phyloP scores from a whole-genome alignment of 2,329 filamentous ascomycete genomes.

The Trichothecium roseum region DNA sequence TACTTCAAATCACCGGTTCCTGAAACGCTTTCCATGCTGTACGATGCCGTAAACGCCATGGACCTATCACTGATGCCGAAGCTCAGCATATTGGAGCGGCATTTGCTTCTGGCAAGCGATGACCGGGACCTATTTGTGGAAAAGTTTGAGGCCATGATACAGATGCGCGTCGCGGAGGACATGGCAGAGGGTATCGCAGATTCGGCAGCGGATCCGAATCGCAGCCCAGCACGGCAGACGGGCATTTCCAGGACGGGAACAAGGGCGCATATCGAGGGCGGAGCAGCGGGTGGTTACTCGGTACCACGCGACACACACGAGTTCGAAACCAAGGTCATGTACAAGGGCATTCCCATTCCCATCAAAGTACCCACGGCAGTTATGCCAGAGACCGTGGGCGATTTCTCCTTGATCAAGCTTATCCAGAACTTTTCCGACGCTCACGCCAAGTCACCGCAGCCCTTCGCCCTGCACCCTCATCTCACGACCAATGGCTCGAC shows the following conservation, averaged over 20 bases:
- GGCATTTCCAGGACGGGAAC: slow-evolving; percentile 51
- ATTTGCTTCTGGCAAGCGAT: slow-evolving; percentile 80
- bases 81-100: slow-evolving; percentile 71
- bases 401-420: slow-evolving; percentile 94
- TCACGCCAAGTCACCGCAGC: slow-evolving; percentile 72
- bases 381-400: slow-evolving; percentile 90
- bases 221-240: slow-evolving; percentile 34
- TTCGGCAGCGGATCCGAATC: slow-evolving; percentile 27
- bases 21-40: slow-evolving; percentile 80
- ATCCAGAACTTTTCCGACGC: slow-evolving; percentile 86
- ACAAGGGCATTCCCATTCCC: slow-evolving; percentile 92
- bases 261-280: slow-evolving; percentile 50
- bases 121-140: slow-evolving; percentile 95
- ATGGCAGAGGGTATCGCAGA: slow-evolving; percentile 31
- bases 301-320: slow-evolving; percentile 93
- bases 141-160: slow-evolving; percentile 92
- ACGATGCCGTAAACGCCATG: slow-evolving; percentile 92
- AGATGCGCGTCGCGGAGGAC: slow-evolving; percentile 66
- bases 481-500: slow-evolving; percentile 82
- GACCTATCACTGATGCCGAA: slow-evolving; percentile 88
- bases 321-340: slow-evolving; percentile 89
- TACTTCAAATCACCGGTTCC: slow-evolving; percentile 89
- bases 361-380: slow-evolving; percentile 93
- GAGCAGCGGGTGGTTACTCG: slow-evolving; percentile 49
- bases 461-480: slow-evolving; percentile 80